Evolutionary conservation across 2,329 filamentous ascomycete species (phyloP), one percentile per base, ranked within the genome.

Genomic region (Nannizziopsis arthrosporioides): DNA sequence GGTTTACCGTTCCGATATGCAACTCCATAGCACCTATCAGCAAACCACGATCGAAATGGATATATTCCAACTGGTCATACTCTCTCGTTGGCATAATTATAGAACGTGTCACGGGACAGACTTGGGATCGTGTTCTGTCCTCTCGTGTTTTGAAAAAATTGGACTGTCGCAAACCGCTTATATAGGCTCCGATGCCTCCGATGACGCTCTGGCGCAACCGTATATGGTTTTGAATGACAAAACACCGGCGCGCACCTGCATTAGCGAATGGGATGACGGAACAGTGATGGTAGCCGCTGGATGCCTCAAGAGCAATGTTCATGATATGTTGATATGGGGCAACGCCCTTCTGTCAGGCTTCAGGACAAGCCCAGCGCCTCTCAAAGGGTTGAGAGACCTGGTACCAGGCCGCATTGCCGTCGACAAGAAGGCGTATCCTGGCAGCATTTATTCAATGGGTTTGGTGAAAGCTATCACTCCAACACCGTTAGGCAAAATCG

Each of bases 131-230:
- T n/a, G 39, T 19, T 42, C 4, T 17, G 5, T 15, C 17, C 15
- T 42, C 39, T n/a, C 39, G 39, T 22, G 39, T 42, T 42, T 22
- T 42, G 15, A 42, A 19, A 12, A 14, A 42, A 14, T 42, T 42
- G 39, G 17, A 5, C 22, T 42, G 17, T 42, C 39, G 12, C 39
- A 42, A 42, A 42, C 39, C 18, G 12, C 39, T n/a, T 15, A 18
- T 19, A 17, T 17, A 5, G 39, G 22, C 15, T 42, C 39, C 7
- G 11, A 19, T 5, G 22, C 17, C 18, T 14, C 39, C 5, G 39
- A 15, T 14, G 39, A 22, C 17, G 39, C 15, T 4, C 7, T 27
- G 22, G 22, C 22, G 7, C 22, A 27, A 7, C 22, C 22, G 22
- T 27, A 27, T 27, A 27, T 27, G 22, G 7, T 27, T 27, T 7